Evolutionary conservation across 2,329 filamentous ascomycete species (phyloP), one percentile per base, ranked within the genome.

Genomic region (Pezicula radicicola): DNA sequence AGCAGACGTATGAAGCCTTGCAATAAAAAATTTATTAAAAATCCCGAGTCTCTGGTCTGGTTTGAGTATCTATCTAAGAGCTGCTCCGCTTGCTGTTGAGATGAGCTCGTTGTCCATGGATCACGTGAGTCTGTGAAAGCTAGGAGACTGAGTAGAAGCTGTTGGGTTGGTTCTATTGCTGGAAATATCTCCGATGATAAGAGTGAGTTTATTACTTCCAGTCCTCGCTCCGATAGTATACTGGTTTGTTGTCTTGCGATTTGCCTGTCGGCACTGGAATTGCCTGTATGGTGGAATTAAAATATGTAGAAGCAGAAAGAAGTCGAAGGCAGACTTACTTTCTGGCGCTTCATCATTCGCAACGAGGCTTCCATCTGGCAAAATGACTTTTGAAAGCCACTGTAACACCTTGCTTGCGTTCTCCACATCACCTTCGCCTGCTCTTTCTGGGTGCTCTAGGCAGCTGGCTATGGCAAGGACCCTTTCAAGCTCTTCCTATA

Each of bases 1-100:
- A 89, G 71, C 27, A 85, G 85, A 36, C 84, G 84, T 47, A 92
- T 75, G 62, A 84, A 84, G 60, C 72, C 70, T 55, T 78, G 74
- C 4, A 92, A 77, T 51, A 91, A 72, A 37, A 76, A 70, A n/a
- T 76, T 72, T 16, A 77, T 71, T 58, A 84, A 71, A 58, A 83
- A 78, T 2, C 58, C 50, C 16, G 46, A n/a, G 3, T 53, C 46
- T 18, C 48, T 42, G 10, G 51, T 37, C 27, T 33, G 19, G 19
- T 45, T 16, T 9, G 12, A 7, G n/a, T 16, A 27, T 28, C 21
- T 16, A 4, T 25, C n/a, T 45, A 45, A 12, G 13, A 45, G 25
- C 27, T 25, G 19, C 36, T 66, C 53, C 6, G 19, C 5, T 7
- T 43, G 44, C 30, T 69, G 62, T 2, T 55, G 18, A 1, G 61